A percentile compares a stretch with the other conserved stretches of the same genome.
Evolutionary conservation across 192 early-diverging fungal genomes (phyloP).

Genomic region (Phycomyces blakesleeanus): DNA sequence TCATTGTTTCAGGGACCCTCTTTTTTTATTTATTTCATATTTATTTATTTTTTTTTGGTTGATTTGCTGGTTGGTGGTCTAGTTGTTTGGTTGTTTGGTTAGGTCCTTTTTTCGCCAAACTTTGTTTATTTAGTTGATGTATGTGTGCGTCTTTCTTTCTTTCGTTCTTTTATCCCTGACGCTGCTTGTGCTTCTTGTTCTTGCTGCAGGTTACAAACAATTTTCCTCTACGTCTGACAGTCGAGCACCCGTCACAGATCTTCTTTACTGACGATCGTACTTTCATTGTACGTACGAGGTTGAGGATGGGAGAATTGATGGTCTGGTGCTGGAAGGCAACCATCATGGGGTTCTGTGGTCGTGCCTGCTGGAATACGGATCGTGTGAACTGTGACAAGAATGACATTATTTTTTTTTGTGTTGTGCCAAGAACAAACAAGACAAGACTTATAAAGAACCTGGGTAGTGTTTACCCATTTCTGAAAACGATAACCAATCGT

Average conservation of each 20-base stretch:
- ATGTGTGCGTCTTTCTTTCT: not conserved
- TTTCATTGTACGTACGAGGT: slow-evolving; percentile 71
- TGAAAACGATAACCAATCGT: not conserved
- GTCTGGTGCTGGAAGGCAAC: slow-evolving; percentile 12
- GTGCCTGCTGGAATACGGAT: slow-evolving; percentile 7
- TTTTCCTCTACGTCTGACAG: slow-evolving; percentile 77
- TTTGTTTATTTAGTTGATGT: too few relatives aligned
- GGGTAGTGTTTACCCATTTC: not conserved
- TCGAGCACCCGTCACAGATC: slow-evolving; percentile 87
- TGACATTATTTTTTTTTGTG: slow-evolving; percentile 17
- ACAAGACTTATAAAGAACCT: not conserved
- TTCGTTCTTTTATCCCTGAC: slow-evolving; percentile 62
- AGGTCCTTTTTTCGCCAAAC: too few relatives aligned
- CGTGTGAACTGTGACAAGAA: slow-evolving; percentile 18
- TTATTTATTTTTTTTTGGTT: too few relatives aligned
- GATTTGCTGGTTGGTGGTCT: too few relatives aligned
- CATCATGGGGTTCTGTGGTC: slow-evolving; percentile 7
- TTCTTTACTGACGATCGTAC: slow-evolving; percentile 85
- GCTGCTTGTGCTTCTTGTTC: slow-evolving; percentile 94
- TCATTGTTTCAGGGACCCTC: too few relatives aligned
- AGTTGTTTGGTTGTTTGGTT: too few relatives aligned
- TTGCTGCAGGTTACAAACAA: slow-evolving; percentile 87
- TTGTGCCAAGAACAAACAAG: not conserved
- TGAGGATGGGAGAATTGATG: slow-evolving; percentile 23
- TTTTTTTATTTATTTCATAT: too few relatives aligned